Base-by-base conservation (phyloP, 495 filamentous ascomycete species). In the Lasiosphaeria ovina region DNA sequence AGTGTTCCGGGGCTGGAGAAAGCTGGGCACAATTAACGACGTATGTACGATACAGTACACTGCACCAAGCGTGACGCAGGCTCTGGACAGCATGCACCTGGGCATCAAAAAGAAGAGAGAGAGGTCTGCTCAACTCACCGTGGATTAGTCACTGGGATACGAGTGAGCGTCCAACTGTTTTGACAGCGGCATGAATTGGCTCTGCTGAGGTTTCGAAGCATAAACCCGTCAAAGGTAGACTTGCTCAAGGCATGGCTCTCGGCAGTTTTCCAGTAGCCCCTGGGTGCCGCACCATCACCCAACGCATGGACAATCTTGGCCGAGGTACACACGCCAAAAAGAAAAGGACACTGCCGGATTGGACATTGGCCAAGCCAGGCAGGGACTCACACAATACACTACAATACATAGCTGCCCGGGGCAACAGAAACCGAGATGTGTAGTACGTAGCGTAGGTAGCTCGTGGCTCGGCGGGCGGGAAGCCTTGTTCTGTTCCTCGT, bases 291-390 rank as follows among this genome's bases (percentile, higher is more conserved):
- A 36, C 14, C 45, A 12, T 51, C 12, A 42, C 40, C 9, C 54
- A 57, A 35, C 51, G 47, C 47, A 51, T 58, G 35, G 56, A 42
- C 16, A 3, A 35, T 16, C 34, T 36, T 35, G n/a, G 57, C 57
- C 7, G 49, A 24, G 17, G 50, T 32, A 14, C 33, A 14, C 9
- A n/a, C 33, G 40, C 48, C n/a, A 44, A 35, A 55, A 79, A 35
- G 49, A 79, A 89, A 36, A 82, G 14, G 53, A 11, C 40, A 9
- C 53, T 34, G 16, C 31, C 53, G 51, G 51, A 14, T 35, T 16
- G 35, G 33, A 38, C 9, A 12, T 12, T 50, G 8, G 12, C 47
- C 14, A 24, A 24, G 24, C 24, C 24, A 24, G 24, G 24, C 24
- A 24, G 24, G 24, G 24, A 24, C 24, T 24, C 24, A 24, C 24